These are phyloP conservation scores for Aspergillus luchuensis DNA, from an alignment of 2,329 filamentous ascomycete species.

Conservation along the genomic window DNA sequence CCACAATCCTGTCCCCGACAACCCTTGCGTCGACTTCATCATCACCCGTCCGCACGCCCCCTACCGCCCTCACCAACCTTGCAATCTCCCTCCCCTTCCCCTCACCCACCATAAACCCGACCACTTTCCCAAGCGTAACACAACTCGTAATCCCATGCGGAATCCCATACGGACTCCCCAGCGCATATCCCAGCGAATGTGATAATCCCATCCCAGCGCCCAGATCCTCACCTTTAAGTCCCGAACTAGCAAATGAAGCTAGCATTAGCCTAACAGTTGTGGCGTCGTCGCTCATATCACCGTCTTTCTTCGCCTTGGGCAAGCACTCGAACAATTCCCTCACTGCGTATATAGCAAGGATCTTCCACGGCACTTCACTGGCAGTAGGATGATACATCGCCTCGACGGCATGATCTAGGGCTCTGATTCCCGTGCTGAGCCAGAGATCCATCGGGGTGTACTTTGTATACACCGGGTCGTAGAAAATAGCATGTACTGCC, in stretches of 20 bases:
- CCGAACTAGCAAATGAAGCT: conserved; percentile 8
- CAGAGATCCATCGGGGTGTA: conserved; percentile 7
- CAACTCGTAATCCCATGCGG: conserved; percentile 11
- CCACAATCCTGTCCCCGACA: conserved; percentile 6
- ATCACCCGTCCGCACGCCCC: background rate
- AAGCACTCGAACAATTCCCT: background rate
- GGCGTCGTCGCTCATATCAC: background rate
- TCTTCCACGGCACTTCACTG: conserved; percentile 3
- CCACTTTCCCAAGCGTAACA: conserved; percentile 10
- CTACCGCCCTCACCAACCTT: background rate
- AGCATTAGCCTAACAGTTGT: background rate
- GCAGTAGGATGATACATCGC: conserved; percentile 3
- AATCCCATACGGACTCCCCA: conserved; percentile 11
- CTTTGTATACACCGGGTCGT: conserved; percentile 3
- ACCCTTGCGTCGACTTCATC: background rate
- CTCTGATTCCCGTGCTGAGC: conserved; percentile 7
- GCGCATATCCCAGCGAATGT: conserved; percentile 6
- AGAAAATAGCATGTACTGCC: background rate
- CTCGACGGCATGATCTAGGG: conserved; percentile 11
- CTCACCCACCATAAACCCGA: conserved; percentile 2
- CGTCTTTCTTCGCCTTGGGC: background rate
- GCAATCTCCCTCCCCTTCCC: background rate
- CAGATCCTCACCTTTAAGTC: background rate
- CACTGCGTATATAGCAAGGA: background rate
- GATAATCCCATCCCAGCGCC: background rate